Conservation (phyloP, 306 rosid species). For the Trifolium pratense region DNA sequence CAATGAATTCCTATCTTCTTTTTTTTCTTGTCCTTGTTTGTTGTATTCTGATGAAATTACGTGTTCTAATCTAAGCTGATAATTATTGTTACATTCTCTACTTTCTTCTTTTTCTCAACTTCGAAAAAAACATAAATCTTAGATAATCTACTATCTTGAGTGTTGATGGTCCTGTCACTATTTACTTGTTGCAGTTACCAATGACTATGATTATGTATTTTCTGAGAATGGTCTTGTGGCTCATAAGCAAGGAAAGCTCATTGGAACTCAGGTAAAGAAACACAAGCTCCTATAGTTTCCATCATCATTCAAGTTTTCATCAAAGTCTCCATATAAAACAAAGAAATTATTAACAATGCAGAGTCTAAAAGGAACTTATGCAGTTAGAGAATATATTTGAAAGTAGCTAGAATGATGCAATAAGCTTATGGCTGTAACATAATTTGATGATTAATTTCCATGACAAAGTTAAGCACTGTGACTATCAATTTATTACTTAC, state of each 20-base stretch:
- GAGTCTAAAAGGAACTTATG: no score
- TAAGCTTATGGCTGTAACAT: no score
- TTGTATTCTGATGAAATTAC: conserved; percentile 14
- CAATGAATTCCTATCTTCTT: neutral
- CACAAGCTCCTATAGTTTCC: no score
- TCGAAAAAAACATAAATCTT: neutral
- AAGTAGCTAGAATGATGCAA: no score
- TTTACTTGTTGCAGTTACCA: conserved; percentile 63
- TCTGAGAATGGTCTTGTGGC: conserved; percentile 97
- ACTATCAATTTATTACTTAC: no score
- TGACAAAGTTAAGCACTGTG: no score
- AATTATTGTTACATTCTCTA: conserved; percentile 1
- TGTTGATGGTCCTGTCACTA: neutral
- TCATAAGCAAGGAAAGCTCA: conserved; percentile 77
- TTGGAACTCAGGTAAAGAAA: conserved; percentile 82
- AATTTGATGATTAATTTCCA: no score
- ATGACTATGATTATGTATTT: conserved; percentile 87
- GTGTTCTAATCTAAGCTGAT: conserved; percentile 11
- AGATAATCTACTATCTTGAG: conserved; percentile 10
- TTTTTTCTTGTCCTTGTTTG: conserved; percentile 3
- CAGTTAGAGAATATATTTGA: no score
- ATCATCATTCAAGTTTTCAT: no score
- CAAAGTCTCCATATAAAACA: no score
- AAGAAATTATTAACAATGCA: no score
- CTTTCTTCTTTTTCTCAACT: neutral